Conservation (phyloP, 2,329 filamentous ascomycete species). For the Nigrospora oryzae region DNA sequence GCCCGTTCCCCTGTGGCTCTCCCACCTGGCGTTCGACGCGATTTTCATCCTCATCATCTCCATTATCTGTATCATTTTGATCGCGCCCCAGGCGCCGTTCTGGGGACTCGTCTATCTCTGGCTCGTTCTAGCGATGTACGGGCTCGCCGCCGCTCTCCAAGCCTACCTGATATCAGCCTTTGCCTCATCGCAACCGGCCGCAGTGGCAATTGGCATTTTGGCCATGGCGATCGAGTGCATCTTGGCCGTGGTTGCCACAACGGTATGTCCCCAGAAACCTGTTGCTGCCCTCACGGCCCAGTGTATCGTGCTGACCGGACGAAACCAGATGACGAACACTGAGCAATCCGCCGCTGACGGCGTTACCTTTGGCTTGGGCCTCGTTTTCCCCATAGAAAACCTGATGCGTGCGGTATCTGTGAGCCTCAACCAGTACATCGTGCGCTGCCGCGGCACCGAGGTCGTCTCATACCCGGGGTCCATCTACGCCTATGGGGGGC, state of each 20-base stretch:
- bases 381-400: constrained; percentile 53
- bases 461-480: constrained; percentile 39
- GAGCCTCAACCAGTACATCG: constrained; percentile 53
- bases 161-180: constrained; percentile 56
- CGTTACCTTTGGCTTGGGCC: constrained; percentile 48
- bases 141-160: constrained; percentile 49
- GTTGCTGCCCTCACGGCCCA: no score
- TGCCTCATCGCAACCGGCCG: constrained; percentile 52
- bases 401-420: constrained; percentile 51
- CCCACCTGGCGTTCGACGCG: constrained; percentile 57
- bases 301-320: no score
- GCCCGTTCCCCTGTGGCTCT: constrained; percentile 52
- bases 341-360: constrained; percentile 41
- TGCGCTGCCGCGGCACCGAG: constrained; percentile 43
- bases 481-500: constrained; percentile 58
- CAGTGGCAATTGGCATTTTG: constrained; percentile 45
- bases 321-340: constrained; percentile 5
- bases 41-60: constrained; percentile 40
- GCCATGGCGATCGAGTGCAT: constrained; percentile 15
- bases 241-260: constrained; percentile 14
- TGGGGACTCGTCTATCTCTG: constrained; percentile 55
- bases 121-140: constrained; percentile 55
- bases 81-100: constrained; percentile 44
- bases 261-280: constrained; percentile 10
- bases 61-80: constrained; percentile 39